A percentile compares a stretch with the other conserved stretches of the same genome.
Conservation (phyloP, 208 protist genomes). For the Angomonas ambiguus region DNA sequence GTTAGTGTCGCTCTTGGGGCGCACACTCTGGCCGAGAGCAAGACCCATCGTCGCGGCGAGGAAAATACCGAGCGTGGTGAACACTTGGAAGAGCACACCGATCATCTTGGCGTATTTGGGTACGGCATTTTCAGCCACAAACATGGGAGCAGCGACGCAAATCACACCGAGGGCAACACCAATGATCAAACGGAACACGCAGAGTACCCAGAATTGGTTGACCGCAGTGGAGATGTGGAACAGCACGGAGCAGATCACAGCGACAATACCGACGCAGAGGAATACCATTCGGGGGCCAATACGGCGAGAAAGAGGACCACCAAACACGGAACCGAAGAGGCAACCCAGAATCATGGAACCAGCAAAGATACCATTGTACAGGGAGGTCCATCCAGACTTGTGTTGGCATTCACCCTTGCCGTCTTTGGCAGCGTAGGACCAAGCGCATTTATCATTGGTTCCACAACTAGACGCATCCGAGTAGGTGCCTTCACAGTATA, state of each 20-base stretch:
- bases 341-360: constrained; percentile 77
- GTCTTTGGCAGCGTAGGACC: constrained; percentile 36
- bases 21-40: constrained; percentile 40
- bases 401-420: constrained; percentile 32
- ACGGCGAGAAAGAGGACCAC: constrained; percentile 28
- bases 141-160: constrained; percentile 66
- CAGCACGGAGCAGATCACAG: constrained; percentile 46
- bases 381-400: constrained; percentile 40
- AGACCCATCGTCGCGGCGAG: constrained; percentile 64
- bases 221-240: constrained; percentile 46
- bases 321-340: constrained; percentile 71
- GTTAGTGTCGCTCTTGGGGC: constrained; percentile 24
- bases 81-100: constrained; percentile 79
- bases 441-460: constrained; percentile 34
- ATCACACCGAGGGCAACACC: constrained; percentile 68
- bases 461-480: constrained; percentile 14
- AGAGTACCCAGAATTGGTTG: constrained; percentile 67
- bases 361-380: constrained; percentile 74
- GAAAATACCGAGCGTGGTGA: constrained; percentile 81
- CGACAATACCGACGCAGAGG: constrained; percentile 48
- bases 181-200: constrained; percentile 64
- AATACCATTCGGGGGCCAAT: constrained; percentile 61
- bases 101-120: constrained; percentile 48
- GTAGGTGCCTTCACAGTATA: constrained; percentile 30
- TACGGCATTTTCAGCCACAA: constrained; percentile 62